Conservation (phyloP, 352 stramenopile genomes). For the Phytophthora ohioensis region DNA sequence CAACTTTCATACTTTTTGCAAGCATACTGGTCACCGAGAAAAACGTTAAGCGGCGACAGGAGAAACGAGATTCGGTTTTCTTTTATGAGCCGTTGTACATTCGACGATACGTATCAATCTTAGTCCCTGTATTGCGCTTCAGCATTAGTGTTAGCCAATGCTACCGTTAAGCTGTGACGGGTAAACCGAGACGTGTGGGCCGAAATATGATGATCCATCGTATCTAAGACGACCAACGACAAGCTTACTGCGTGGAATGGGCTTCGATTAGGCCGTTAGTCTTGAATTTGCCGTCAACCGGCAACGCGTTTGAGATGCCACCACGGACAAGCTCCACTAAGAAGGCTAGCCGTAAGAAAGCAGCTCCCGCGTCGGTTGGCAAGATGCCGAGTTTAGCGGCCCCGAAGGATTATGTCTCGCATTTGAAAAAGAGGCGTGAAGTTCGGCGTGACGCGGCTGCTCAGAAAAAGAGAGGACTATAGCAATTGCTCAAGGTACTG, state of each 20-base stretch:
- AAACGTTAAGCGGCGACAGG: too few species aligned
- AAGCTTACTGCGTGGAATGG: too few species aligned
- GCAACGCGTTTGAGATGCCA: background rate
- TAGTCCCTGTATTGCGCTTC: too few species aligned
- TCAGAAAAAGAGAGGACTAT: background rate
- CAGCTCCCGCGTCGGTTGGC: background rate
- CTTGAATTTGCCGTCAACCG: too few species aligned
- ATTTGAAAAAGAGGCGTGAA: background rate
- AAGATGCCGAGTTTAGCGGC: background rate
- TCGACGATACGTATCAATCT: too few species aligned
- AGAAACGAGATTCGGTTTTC: too few species aligned
- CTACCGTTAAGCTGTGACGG: background rate
- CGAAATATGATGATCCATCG: too few species aligned
- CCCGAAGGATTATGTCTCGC: background rate
- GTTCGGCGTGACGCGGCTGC: background rate
- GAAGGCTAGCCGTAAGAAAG: background rate
- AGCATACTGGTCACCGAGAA: too few species aligned
- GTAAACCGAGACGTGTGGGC: background rate
- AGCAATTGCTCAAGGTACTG: background rate
- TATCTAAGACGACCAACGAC: too few species aligned
- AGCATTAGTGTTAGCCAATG: background rate
- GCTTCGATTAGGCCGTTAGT: too few species aligned
- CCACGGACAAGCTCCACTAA: background rate
- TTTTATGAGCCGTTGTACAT: too few species aligned
- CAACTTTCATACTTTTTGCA: too few species aligned